phyloP scores from a whole-genome alignment of 257 asterid genomes.

The Voacanga thouarsii region DNA sequence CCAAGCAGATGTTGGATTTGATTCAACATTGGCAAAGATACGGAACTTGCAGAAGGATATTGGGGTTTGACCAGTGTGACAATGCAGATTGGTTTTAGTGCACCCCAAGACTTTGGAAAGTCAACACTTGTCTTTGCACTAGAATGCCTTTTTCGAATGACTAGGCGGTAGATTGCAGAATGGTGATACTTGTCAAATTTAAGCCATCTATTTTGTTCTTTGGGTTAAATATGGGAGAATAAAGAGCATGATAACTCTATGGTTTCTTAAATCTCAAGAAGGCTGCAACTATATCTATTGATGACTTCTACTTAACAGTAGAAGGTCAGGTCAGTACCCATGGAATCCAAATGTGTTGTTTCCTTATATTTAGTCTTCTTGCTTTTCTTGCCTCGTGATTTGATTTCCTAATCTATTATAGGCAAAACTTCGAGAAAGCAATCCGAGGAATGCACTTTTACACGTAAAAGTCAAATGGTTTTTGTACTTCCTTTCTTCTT shows the following conservation, averaged over 20 bases:
- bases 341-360: neutral
- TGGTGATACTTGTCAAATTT: constrained; percentile 37
- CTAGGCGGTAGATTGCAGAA: constrained; percentile 78
- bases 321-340: constrained; percentile 62
- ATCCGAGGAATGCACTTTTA: constrained; percentile 78
- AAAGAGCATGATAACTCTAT: constrained; percentile 30
- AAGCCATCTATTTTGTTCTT: constrained; percentile 9
- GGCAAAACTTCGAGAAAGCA: constrained; percentile 78
- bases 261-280: constrained; percentile 59
- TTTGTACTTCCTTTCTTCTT: neutral
- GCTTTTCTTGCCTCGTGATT: neutral
- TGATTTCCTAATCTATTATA: constrained; percentile 29
- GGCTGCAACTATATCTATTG: constrained; percentile 81
- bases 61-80: constrained; percentile 37
- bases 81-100: constrained; percentile 97
- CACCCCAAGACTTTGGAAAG: constrained; percentile 99
- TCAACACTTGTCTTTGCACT: constrained; percentile 95
- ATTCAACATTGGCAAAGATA: too few relatives aligned
- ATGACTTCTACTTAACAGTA: constrained; percentile 95
- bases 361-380: constrained; percentile 15
- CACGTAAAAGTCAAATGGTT: constrained; percentile 46
- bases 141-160: constrained; percentile 66
- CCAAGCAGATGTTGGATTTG: constrained; percentile 20
- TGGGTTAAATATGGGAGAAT: constrained; percentile 10
- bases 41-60: too few relatives aligned